Conservation (phyloP, 208 protist species). For the Leishmania martiniquensis region DNA sequence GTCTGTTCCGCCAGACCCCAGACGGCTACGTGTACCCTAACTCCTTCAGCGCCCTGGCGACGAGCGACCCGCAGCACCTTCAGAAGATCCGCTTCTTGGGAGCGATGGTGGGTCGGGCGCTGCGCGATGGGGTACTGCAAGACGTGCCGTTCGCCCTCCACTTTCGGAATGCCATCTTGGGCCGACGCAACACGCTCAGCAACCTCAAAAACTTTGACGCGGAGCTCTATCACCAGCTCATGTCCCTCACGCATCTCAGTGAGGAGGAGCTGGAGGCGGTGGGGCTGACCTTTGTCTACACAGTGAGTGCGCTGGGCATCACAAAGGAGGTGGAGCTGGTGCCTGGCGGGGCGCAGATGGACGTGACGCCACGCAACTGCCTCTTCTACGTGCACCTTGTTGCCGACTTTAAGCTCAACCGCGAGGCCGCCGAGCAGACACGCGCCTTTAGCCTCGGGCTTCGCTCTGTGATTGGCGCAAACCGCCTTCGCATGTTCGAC, state of each 20-base stretch:
- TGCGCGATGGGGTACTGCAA: constrained; percentile 91
- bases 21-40: constrained; percentile 92
- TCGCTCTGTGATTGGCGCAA: constrained; percentile 54
- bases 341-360: constrained; percentile 69
- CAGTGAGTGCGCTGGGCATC: constrained; percentile 66
- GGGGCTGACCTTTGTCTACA: constrained; percentile 84
- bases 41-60: constrained; percentile 78
- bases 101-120: constrained; percentile 86
- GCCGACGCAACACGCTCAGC: constrained; percentile 89
- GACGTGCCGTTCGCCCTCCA: constrained; percentile 92
- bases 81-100: constrained; percentile 90
- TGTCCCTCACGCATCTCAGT: constrained; percentile 60
- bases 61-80: constrained; percentile 66
- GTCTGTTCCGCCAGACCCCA: constrained; percentile 86
- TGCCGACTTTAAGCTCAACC: constrained; percentile 94
- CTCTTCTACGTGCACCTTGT: constrained; percentile 93
- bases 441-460: constrained; percentile 88
- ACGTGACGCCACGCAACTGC: constrained; percentile 87
- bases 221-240: constrained; percentile 87
- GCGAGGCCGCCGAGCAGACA: constrained; percentile 81
- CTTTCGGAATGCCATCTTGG: constrained; percentile 90
- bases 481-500: constrained; percentile 87
- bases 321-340: constrained; percentile 84
- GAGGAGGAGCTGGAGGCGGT: constrained; percentile 77
- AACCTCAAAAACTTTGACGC: constrained; percentile 88